Base-by-base conservation (phyloP, 2,329 filamentous ascomycete genomes). In the Hypocreales sp. region DNA sequence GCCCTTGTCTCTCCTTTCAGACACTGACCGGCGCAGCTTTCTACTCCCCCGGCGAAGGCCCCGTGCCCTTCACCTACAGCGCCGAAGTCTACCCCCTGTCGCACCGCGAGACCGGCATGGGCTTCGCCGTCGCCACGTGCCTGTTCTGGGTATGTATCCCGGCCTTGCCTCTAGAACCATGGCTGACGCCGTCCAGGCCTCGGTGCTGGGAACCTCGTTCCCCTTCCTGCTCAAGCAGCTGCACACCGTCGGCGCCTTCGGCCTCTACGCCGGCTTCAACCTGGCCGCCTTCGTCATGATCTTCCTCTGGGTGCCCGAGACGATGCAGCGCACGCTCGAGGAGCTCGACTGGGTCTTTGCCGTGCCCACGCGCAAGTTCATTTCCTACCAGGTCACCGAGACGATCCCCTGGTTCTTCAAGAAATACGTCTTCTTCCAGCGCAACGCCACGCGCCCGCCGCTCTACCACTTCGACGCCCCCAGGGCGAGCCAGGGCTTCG, bases 11-110 rank as follows among this genome's bases (percentile, higher is more conserved):
- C n/a, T n/a, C n/a, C 12, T 13, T 19, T n/a, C 4, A 14, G 5
- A 8, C 5, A 10, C 22, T 34, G 13, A 32, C 24, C 12, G 8
- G 5, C 11, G 10, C 8, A 40, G 47, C 67, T 6, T 74, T 75
- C 38, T 77, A 77, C 48, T 73, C 67, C 0, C 68, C 71, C 0
- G 72, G 72, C 12, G 70, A 75, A 49, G 72, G 72, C 0, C 61
- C 68, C 0, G 69, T 75, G 1, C 69, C 69, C 0, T 75, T 72
- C 45, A 63, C 64, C 12, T 74, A 74, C 53, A 63, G 56, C 1
- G 68, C 72, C 4, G 72, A 76, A 40, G 68, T 73, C 9, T 76
- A 72, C 45, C 72, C 72, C 1, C 60, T 76, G 0, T 69, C 65
- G 2, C 69, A 75, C 44, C 56, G 71, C 34, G 71, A 75, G 44